Evolutionary conservation across 225 moss, liverwort and hornwort genomes (phyloP).

Genomic region (Pseudisothecium myosuroides): DNA sequence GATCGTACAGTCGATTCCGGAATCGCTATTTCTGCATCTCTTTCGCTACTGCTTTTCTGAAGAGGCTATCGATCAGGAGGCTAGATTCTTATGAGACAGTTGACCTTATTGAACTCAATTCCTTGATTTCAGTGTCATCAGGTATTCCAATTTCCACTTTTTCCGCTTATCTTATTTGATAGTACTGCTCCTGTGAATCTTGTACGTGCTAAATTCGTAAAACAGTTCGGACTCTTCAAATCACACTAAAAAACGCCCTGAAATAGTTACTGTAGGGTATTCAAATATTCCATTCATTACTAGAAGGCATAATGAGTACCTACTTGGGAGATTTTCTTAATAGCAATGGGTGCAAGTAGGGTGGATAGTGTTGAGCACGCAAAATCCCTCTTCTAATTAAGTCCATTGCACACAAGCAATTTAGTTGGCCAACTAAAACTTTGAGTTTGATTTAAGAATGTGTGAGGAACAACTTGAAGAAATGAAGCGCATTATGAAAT

Average conservation of each 20-base stretch:
- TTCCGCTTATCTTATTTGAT: neutral
- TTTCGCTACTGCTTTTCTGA: neutral
- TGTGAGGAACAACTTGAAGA: neutral
- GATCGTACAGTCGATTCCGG: neutral
- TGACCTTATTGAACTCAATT: neutral
- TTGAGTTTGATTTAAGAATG: neutral
- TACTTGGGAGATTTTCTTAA: no score
- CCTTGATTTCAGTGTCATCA: neutral
- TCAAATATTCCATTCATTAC: neutral
- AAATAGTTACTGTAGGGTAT: neutral
- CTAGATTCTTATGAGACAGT: neutral
- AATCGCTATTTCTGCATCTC: neutral
- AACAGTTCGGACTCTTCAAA: neutral
- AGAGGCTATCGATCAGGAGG: neutral
- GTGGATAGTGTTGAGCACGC: neutral
- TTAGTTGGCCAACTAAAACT: no score
- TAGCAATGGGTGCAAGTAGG: neutral
- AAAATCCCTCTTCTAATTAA: no score
- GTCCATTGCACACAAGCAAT: neutral
- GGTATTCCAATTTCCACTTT: neutral
- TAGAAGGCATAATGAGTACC: neutral
- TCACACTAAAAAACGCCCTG: neutral
- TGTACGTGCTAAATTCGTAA: neutral
- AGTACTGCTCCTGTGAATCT: neutral
- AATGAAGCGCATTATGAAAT: neutral